Percentiles rank a stretch among this genome's conserved stretches.
These are phyloP conservation scores for Pythium inflatum DNA, from an alignment of 352 stramenopile genomes.

Conservation along the genomic window DNA sequence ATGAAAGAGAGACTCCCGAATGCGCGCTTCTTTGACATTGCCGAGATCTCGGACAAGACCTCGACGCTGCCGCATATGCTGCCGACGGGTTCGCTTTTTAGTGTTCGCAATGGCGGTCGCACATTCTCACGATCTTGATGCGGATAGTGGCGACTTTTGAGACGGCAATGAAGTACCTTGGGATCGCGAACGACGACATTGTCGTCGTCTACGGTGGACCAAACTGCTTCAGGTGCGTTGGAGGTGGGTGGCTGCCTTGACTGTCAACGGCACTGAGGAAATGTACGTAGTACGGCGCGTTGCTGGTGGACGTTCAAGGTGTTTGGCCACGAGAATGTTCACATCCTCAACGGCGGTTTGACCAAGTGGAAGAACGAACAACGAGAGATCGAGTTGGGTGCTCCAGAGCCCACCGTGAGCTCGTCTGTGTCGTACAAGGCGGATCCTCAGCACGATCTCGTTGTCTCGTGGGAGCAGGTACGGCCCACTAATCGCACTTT, in stretches of 20 bases:
- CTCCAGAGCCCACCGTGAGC: constrained; percentile 34
- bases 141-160: constrained; percentile 60
- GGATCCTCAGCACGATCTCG: constrained; percentile 49
- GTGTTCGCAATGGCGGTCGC: background rate
- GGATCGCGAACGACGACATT: constrained; percentile 69
- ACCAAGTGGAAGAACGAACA: constrained; percentile 75
- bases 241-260: background rate
- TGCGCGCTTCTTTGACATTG: constrained; percentile 93
- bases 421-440: constrained; percentile 48
- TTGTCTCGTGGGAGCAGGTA: constrained; percentile 63
- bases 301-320: constrained; percentile 92
- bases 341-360: constrained; percentile 86
- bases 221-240: constrained; percentile 76
- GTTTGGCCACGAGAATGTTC: constrained; percentile 86
- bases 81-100: constrained; percentile 40
- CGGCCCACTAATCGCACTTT: too few species aligned
- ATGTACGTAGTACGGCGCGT: constrained; percentile 52
- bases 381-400: constrained; percentile 42
- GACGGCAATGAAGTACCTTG: constrained; percentile 62
- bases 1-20: constrained; percentile 65
- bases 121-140: background rate
- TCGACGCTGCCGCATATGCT: constrained; percentile 88
- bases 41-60: constrained; percentile 72
- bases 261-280: background rate
- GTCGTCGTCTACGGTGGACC: constrained; percentile 84